A percentile compares a stretch with the other conserved stretches of the same genome.
Conservation (phyloP, 2,329 filamentous ascomycete genomes). For the Ceratocystiopsis brevicomis region DNA sequence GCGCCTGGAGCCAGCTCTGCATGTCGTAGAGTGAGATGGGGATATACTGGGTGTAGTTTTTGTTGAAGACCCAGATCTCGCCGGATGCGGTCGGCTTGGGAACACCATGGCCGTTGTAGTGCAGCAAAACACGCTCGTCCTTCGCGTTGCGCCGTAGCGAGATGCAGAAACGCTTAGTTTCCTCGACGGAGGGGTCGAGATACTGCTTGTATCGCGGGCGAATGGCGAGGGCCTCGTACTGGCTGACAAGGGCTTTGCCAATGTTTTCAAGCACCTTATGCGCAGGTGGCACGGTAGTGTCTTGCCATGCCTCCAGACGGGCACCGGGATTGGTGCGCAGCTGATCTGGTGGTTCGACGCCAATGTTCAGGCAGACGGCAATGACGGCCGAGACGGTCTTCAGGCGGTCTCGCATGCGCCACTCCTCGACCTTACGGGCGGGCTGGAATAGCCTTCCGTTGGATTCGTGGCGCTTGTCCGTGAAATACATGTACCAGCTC, state of each 20-base stretch:
- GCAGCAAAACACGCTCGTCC: slow-evolving; percentile 88
- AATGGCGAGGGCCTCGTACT: slow-evolving; percentile 90
- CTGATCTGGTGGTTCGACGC: slow-evolving; percentile 91
- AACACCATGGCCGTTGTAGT: slow-evolving; percentile 96
- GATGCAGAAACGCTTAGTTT: slow-evolving; percentile 90
- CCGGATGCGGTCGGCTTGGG: slow-evolving; percentile 88
- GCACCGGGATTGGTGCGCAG: slow-evolving; percentile 88
- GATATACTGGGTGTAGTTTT: slow-evolving; percentile 97
- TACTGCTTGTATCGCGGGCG: slow-evolving; percentile 96
- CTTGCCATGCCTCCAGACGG: slow-evolving; percentile 91
- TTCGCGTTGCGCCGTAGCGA: slow-evolving; percentile 82
- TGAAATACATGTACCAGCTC: slow-evolving; percentile 99
- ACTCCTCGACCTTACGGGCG: slow-evolving; percentile 58
- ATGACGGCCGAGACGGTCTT: slow-evolving; percentile 94
- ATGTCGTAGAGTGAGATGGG: slow-evolving; percentile 89
- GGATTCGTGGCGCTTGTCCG: slow-evolving; percentile 91
- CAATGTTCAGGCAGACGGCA: slow-evolving; percentile 89
- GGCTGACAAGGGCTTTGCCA: slow-evolving; percentile 83
- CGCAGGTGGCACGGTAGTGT: slow-evolving; percentile 62
- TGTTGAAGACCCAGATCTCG: slow-evolving; percentile 99
- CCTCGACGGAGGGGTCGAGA: slow-evolving; percentile 86
- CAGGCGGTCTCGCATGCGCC: slow-evolving; percentile 89
- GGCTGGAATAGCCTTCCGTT: slow-evolving; percentile 67
- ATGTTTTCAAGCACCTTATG: slow-evolving; percentile 86
- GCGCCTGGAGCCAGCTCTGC: slow-evolving; percentile 87